Percentiles rank a stretch among this genome's conserved stretches.
These are phyloP conservation scores for Fagopyrum tataricum DNA, from an alignment of 148 eudicot species.

Conservation along the genomic window DNA sequence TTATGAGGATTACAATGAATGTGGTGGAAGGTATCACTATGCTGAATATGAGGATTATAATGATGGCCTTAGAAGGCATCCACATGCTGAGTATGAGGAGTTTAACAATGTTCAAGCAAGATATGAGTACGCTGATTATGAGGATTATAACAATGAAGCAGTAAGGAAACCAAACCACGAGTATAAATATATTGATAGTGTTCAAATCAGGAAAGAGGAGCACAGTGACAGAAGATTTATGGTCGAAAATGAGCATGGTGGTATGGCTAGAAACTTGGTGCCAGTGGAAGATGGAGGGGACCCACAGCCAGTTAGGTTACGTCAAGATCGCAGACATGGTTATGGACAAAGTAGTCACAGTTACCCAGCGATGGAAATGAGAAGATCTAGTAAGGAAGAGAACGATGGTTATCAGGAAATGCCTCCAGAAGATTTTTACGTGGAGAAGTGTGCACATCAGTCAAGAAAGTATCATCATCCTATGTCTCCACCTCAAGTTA, in stretches of 20 bases:
- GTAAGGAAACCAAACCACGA: conserved; percentile 15
- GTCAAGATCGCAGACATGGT: conserved; percentile 16
- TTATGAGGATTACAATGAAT: conserved; percentile 3
- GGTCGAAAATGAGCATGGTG: conserved; percentile 16
- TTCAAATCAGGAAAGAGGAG: conserved; percentile 17
- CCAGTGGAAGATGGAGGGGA: conserved; percentile 18
- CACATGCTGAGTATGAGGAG: conserved; percentile 1
- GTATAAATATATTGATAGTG: conserved; percentile 12
- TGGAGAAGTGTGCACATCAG: conserved; percentile 17
- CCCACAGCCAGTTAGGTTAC: conserved; percentile 14
- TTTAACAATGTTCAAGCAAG: not conserved
- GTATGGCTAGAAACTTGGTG: conserved; percentile 13
- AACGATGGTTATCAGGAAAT: conserved; percentile 19
- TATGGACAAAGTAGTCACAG: conserved; percentile 21
- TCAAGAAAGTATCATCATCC: conserved; percentile 20
- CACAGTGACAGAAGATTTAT: conserved; percentile 20
- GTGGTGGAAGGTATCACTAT: not conserved
- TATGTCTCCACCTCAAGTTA: conserved; percentile 20
- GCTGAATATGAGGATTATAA: conserved; percentile 20
- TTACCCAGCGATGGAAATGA: conserved; percentile 18
- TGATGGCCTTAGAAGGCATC: conserved; percentile 3
- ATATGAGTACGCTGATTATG: conserved; percentile 18
- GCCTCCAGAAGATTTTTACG: conserved; percentile 17
- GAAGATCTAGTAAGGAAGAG: conserved; percentile 23
- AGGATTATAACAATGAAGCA: conserved; percentile 18